These are phyloP conservation scores for Akanthomyces uredinophilus DNA, from an alignment of 2,329 filamentous ascomycete genomes.

Conservation along the genomic window DNA sequence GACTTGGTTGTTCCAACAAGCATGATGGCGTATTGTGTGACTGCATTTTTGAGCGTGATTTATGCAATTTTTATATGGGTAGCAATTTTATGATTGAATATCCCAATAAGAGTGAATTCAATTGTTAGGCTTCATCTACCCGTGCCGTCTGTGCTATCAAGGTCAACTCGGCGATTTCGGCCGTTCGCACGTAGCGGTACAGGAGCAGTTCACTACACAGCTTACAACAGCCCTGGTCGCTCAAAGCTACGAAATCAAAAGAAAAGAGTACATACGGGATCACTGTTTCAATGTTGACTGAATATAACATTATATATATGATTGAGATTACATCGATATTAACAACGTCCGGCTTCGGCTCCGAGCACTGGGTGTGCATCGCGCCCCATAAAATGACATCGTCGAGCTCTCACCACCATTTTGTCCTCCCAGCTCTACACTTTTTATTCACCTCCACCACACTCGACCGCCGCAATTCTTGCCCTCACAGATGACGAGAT, in stretches of 20 bases:
- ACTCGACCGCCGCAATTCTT: too few relatives aligned
- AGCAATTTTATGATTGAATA: too few relatives aligned
- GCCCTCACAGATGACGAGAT: background rate
- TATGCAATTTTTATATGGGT: too few relatives aligned
- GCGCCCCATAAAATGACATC: conserved; percentile 14
- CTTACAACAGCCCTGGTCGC: background rate
- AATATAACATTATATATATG: background rate
- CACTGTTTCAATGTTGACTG: background rate
- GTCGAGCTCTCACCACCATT: background rate
- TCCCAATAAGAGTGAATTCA: too few relatives aligned
- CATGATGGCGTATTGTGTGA: too few relatives aligned
- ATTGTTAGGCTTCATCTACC: background rate
- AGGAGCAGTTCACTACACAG: background rate
- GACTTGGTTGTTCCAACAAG: background rate
- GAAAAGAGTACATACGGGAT: background rate
- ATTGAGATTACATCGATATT: background rate
- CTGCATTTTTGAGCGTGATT: too few relatives aligned
- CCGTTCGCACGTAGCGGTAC: background rate
- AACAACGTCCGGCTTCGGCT: background rate
- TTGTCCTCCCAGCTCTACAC: background rate
- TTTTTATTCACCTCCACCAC: background rate
- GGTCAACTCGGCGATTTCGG: conserved; percentile 2
- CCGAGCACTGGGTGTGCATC: background rate
- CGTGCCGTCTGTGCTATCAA: background rate
- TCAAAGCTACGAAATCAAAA: background rate